Evolutionary conservation across 352 stramenopile species (phyloP), one percentile per base, ranked within the genome.

Genomic region (Phytophthora cactorum): DNA sequence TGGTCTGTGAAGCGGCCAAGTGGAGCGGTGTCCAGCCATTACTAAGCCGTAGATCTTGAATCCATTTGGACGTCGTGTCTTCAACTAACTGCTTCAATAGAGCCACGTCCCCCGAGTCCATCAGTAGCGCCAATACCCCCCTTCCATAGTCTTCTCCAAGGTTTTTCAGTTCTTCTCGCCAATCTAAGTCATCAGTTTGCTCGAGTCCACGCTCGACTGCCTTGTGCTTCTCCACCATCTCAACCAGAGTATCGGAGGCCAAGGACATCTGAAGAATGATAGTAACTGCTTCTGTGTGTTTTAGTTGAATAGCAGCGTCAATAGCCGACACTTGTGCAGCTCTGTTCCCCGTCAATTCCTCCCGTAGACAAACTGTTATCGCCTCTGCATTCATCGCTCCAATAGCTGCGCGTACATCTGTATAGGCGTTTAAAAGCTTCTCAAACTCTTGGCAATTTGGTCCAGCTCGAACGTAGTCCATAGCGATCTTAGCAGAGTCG

Each of bases 11-110:
- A 25, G 34, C 59, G 14, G 53, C 53, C 2, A 36, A 27, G 27
- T 74, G 49, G 2, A 74, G 43, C 5, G 59, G 27, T 22, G 59
- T 69, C 52, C 52, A 74, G 1, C 54, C 59, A 25, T 47, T 53
- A 11, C 53, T 43, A 7, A 68, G 15, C 34, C 11, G 36, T 4
- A 59, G 10, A 11, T 45, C 25, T 12, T 63, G 52, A 2, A 72
- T 52, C 57, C 52, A 72, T 4, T 55, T 50, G 0, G 10, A 36
- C 1, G 8, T n/a, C 3, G 57, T 22, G 27, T 31, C 50, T 56
- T 56, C 50, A 4, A 63, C 10, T 17, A 72, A 17, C 31, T 34
- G 22, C 41, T 68, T 28, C 5, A 68, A 32, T 14, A 29, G 11
- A 28, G 10, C 31, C 3, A 68, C 8, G 14, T 49, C 28, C 6